Conservation (phyloP, 2,329 filamentous ascomycete species). For the Aphanocladium album region DNA sequence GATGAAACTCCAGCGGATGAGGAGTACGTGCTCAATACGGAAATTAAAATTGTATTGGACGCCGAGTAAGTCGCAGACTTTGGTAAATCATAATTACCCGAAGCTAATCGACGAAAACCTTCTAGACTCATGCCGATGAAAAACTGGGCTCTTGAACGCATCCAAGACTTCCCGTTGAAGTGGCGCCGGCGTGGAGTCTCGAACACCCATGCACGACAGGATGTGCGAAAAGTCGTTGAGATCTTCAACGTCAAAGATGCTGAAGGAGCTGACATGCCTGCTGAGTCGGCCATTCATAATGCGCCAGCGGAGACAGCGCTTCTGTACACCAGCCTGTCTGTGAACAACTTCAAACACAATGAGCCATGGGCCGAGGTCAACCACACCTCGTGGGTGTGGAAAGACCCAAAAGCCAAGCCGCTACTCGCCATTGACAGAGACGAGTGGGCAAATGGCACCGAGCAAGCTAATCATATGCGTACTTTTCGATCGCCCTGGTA, state of each 20-base stretch:
- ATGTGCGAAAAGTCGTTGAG: background rate
- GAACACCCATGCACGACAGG: background rate
- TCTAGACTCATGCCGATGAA: conserved; percentile 18
- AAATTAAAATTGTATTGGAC: conserved; percentile 12
- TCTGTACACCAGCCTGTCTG: conserved; percentile 18
- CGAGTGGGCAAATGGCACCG: conserved; percentile 14
- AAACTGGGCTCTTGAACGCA: conserved; percentile 18
- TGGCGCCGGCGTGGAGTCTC: background rate
- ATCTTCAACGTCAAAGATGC: conserved; percentile 5
- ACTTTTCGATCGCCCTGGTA: conserved; percentile 17
- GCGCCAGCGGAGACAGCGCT: conserved; percentile 15
- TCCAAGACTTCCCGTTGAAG: conserved; percentile 17
- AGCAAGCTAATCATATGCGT: conserved; percentile 16
- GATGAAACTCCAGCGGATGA: background rate
- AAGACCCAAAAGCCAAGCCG: conserved; percentile 11
- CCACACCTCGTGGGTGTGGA: conserved; percentile 18
- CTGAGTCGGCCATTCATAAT: background rate
- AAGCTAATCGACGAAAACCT: background rate
- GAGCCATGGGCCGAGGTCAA: conserved; percentile 20
- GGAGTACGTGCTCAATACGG: background rate
- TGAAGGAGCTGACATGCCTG: background rate
- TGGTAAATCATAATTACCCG: background rate
- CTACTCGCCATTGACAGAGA: conserved; percentile 15
- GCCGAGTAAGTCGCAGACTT: conserved; percentile 4
- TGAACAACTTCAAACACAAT: conserved; percentile 18